These are phyloP conservation scores for Diplodia corticola DNA, from an alignment of 2,329 filamentous ascomycete species.

Conservation along the genomic window DNA sequence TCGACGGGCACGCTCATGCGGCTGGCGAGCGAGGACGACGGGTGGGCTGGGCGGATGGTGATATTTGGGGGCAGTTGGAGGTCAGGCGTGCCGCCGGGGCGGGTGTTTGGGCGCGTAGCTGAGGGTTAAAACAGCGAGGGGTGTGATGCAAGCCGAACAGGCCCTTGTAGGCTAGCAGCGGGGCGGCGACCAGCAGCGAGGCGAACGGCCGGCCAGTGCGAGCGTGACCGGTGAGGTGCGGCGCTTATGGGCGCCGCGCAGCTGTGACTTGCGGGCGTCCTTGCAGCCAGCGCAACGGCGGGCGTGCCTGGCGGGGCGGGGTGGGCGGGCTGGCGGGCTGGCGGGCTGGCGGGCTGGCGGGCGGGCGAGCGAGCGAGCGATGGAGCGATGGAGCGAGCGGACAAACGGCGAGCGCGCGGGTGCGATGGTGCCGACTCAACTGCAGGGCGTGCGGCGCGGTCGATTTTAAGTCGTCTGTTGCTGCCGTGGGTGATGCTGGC, in stretches of 20 bases:
- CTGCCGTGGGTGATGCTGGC: neutral
- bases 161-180: constrained; percentile 13
- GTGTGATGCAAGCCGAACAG: constrained; percentile 33
- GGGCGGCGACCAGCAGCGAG: constrained; percentile 2
- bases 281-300: neutral
- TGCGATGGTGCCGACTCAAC: neutral
- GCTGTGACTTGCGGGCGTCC: constrained; percentile 14
- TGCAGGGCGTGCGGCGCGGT: neutral
- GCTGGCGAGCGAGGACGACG: neutral
- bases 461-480: neutral
- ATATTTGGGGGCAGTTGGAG: constrained; percentile 23
- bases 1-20: neutral
- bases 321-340: neutral
- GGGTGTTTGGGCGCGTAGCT: constrained; percentile 12
- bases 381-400: neutral
- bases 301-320: neutral
- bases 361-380: neutral
- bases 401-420: neutral
- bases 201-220: constrained; percentile 22
- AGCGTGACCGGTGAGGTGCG: constrained; percentile 29
- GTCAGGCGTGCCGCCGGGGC: constrained; percentile 21
- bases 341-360: too few relatives aligned
- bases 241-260: constrained; percentile 12
- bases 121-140: constrained; percentile 25
- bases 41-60: constrained; percentile 27